Conservation (phyloP, 768 basidiomycete species). For the Nidula microcarpa region DNA sequence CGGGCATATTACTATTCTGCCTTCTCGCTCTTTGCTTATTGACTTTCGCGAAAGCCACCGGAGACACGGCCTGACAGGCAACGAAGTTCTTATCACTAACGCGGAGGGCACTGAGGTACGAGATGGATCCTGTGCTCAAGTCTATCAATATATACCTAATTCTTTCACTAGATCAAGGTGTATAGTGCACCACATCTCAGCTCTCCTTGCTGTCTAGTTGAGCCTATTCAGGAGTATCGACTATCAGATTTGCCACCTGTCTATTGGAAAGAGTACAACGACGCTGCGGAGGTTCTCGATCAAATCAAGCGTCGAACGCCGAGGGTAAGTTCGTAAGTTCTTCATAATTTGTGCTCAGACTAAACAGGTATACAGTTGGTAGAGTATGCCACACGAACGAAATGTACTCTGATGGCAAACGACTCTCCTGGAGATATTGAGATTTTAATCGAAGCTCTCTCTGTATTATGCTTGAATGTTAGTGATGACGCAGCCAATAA, state of each 20-base stretch:
- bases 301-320: constrained; percentile 53
- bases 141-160: too few species aligned
- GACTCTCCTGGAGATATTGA: constrained; percentile 46
- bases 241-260: constrained; percentile 32
- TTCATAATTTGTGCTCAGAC: background rate
- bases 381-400: constrained; percentile 30
- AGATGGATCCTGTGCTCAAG: too few species aligned
- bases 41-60: too few species aligned
- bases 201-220: background rate
- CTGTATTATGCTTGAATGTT: background rate
- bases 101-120: too few species aligned
- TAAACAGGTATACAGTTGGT: constrained; percentile 29
- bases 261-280: constrained; percentile 45
- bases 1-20: too few species aligned
- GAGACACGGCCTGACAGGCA: too few species aligned
- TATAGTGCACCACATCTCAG: too few species aligned
- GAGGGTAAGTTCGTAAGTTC: constrained; percentile 26
- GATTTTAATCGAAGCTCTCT: constrained; percentile 20
- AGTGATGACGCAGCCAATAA: background rate
- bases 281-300: constrained; percentile 38
- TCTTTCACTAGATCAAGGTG: too few species aligned
- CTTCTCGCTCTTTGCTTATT: too few species aligned
- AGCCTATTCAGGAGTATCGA: constrained; percentile 31
- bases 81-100: too few species aligned
- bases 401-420: constrained; percentile 53